Evolutionary conservation across 1,139 yeast genomes (phyloP).

Genomic region (Magnusiomyces sp.): DNA sequence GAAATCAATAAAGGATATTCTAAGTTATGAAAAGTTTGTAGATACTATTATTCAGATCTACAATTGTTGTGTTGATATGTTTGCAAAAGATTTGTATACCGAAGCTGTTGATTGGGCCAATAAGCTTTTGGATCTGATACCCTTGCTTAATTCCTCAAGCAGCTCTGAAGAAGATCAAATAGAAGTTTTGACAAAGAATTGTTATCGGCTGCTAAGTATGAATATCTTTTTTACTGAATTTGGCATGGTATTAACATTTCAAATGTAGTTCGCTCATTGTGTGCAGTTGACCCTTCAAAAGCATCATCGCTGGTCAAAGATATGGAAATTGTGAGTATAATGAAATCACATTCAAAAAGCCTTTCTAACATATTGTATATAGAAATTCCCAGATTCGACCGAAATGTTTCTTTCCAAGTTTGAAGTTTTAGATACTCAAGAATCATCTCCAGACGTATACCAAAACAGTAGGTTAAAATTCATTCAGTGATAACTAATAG

Average conservation of each 20-base stretch:
- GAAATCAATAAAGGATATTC: neutral
- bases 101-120: conserved; percentile 11
- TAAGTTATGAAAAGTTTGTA: neutral
- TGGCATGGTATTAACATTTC: too few species aligned
- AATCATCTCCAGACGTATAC: conserved; percentile 7
- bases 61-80: conserved; percentile 14
- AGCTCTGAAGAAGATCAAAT: neutral
- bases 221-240: neutral
- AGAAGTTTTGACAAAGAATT: conserved; percentile 4
- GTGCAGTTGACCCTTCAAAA: conserved; percentile 10
- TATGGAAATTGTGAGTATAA: conserved; percentile 10
- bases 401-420: conserved; percentile 14
- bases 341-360: neutral
- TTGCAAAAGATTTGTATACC: conserved; percentile 1
- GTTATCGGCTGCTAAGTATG: conserved; percentile 11
- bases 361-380: neutral
- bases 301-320: conserved; percentile 14
- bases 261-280: conserved; percentile 10
- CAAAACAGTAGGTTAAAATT: conserved; percentile 7
- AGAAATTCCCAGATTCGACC: conserved; percentile 13
- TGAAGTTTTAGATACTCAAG: conserved; percentile 13
- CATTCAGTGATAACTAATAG: neutral
- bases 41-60: conserved; percentile 10
- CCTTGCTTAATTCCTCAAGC: neutral
- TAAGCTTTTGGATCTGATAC: conserved; percentile 5